Evolutionary conservation across 1,284 basidiomycete genomes (phyloP).

Genomic region (Porogramme epimiltina): DNA sequence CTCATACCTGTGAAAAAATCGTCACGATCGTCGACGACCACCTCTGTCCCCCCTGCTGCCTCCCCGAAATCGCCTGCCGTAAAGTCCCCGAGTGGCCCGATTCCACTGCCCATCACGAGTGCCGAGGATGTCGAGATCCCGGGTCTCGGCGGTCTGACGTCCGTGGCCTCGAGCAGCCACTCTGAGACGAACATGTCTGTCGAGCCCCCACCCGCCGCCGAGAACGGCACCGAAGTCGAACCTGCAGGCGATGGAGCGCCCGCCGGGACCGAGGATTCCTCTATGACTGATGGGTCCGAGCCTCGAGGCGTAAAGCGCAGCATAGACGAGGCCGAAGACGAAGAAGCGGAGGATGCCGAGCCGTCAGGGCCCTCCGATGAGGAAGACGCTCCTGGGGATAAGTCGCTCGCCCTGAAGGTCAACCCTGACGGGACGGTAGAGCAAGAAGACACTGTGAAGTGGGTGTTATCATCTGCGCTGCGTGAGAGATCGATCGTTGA

Average conservation of each 20-base stretch:
- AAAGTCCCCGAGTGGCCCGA: conserved; percentile 10
- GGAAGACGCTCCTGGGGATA: conserved; percentile 43
- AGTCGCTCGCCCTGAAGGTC: conserved; percentile 63
- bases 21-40: conserved; percentile 35
- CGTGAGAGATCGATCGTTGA: conserved; percentile 8
- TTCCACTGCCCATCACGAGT: conserved; percentile 1
- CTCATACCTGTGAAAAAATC: conserved; percentile 58
- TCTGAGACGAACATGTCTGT: conserved; percentile 11
- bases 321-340: conserved; percentile 48
- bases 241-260: conserved; percentile 23
- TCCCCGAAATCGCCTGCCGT: conserved; percentile 14
- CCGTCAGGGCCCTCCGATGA: conserved; percentile 51
- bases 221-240: conserved; percentile 19
- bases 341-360: conserved; percentile 33
- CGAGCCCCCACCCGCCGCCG: conserved; percentile 11
- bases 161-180: conserved; percentile 7
- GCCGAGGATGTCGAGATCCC: conserved; percentile 32
- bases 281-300: conserved; percentile 16
- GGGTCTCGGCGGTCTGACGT: conserved; percentile 29
- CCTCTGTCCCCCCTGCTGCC: conserved; percentile 22
- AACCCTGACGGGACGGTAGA: conserved; percentile 88
- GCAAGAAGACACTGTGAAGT: conserved; percentile 94
- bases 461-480: conserved; percentile 33
- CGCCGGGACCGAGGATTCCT: conserved; percentile 14
- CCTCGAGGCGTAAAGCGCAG: conserved; percentile 71